Base-by-base conservation (phyloP, 2,329 filamentous ascomycete genomes). In the Epichloe amarillans region DNA sequence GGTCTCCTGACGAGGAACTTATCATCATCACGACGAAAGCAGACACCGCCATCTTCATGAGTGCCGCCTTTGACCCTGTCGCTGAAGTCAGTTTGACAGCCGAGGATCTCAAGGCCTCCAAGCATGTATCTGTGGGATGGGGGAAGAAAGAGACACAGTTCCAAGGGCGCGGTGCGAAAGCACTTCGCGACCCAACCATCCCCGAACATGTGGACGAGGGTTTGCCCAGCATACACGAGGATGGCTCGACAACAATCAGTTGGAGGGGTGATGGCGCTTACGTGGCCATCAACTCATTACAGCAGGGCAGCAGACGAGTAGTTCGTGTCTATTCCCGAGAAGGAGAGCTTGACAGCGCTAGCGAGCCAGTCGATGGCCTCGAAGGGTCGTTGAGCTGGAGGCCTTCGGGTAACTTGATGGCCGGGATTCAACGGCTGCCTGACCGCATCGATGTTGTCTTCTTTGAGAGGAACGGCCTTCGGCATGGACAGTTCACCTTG, bases 81-180 rank as follows among this genome's bases (percentile, higher is more conserved):
- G 80, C 85, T 36, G 86, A 90, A 66, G 76, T 86, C 49, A 71
- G 75, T 36, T 81, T 97, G 65, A 80, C 78, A 0, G 64, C 73
- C 0, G 87, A 90, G 43, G 91, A 95, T 66, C 77, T 95, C 55
- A 85, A 85, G 59, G 80, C 82, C n/a, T 97, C 86, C 26, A 93
- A 84, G 65, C 90, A 96, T 71, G 93, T 96, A 52, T 94, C 89
- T 19, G 91, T 98, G 21, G 93, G 93, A 47, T 98, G 93, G 93
- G 93, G 93, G 53, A 97, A 97, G 72, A 88, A 86, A 64, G 93
- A 98, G 69, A 98, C 93, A 0, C 93, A 98, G 65, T 98, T 98
- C 66, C 87, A 96, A 62, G 93, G 93, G 47, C 88, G 87, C 61
- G 82, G 90, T 55, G 91, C 90, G 52, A 82, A 81, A 69, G 89